These are phyloP conservation scores for Monosporascus ibericus DNA, from an alignment of 2,329 filamentous ascomycete species.

Conservation along the genomic window DNA sequence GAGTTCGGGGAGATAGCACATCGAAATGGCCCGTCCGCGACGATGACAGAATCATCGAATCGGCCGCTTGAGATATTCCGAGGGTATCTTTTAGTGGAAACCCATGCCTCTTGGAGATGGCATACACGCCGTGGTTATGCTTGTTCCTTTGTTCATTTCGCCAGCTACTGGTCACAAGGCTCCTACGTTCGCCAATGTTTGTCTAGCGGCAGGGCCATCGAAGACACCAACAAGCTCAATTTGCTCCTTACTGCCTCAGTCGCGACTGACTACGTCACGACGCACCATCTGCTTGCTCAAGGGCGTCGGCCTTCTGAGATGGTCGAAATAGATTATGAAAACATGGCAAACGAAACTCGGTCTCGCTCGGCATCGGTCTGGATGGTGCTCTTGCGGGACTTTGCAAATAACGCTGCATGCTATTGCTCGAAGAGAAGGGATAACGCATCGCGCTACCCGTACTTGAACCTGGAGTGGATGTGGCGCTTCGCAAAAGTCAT, in stretches of 20 bases:
- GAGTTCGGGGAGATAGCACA: too few relatives aligned
- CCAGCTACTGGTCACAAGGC: background rate
- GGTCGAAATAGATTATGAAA: background rate
- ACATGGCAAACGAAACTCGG: background rate
- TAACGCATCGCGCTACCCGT: too few relatives aligned
- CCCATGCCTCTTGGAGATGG: background rate
- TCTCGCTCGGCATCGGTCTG: background rate
- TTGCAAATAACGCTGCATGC: background rate
- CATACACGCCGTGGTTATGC: background rate
- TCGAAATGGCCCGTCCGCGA: too few relatives aligned
- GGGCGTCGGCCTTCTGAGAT: background rate
- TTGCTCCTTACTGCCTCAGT: background rate
- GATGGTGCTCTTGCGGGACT: background rate
- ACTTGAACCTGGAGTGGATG: background rate
- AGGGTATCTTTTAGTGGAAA: too few relatives aligned
- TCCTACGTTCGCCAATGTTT: background rate
- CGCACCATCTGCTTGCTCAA: background rate
- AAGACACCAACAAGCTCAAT: background rate
- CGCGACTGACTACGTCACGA: background rate
- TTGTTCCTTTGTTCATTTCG: background rate
- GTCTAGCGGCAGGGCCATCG: background rate
- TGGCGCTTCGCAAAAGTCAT: background rate
- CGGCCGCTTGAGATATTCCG: too few relatives aligned
- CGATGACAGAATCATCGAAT: too few relatives aligned
- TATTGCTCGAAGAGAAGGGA: background rate